phyloP scores from a whole-genome alignment of 1,284 basidiomycete species.

The Tilletiopsis washingtonensis region DNA sequence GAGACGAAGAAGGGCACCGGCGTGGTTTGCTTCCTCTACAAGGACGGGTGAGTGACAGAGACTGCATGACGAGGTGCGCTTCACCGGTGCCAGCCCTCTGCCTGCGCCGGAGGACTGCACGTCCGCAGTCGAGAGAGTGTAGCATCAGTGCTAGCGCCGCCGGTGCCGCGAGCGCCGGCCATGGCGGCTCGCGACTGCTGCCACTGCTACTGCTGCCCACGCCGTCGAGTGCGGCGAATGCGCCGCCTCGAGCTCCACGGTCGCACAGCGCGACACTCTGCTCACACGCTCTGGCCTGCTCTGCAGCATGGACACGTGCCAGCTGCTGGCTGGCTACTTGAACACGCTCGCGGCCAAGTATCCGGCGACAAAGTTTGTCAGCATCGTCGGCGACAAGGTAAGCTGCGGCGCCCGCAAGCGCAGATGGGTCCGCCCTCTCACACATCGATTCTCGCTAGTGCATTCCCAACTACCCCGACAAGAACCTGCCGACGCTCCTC shows the following conservation, averaged over 20 bases:
- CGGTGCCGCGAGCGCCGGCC: too few species aligned
- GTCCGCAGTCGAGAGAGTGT: too few species aligned
- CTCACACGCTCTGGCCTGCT: background rate
- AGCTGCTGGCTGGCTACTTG: conserved; percentile 66
- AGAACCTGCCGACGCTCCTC: conserved; percentile 81
- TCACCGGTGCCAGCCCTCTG: too few species aligned
- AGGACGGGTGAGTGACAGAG: conserved; percentile 62
- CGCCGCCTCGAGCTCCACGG: background rate
- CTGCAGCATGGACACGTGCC: conserved; percentile 52
- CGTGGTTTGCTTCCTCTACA: conserved; percentile 80
- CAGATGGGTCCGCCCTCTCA: background rate
- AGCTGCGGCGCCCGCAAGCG: background rate
- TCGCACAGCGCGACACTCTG: background rate
- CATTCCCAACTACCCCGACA: conserved; percentile 89
- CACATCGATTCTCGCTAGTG: conserved; percentile 55
- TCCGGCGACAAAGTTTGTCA: conserved; percentile 88
- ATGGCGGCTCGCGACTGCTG: too few species aligned
- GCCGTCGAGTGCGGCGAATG: too few species aligned
- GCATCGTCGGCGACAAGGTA: conserved; percentile 75
- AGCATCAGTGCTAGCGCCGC: too few species aligned
- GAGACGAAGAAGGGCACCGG: conserved; percentile 59
- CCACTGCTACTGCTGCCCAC: too few species aligned
- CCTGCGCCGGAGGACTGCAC: too few species aligned
- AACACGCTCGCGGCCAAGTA: conserved; percentile 68
- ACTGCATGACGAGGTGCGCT: too few species aligned